A percentile compares a stretch with the other conserved stretches of the same genome.
phyloP scores from a whole-genome alignment of 495 filamentous ascomycete species.

The Lasiosphaeria hispida region DNA sequence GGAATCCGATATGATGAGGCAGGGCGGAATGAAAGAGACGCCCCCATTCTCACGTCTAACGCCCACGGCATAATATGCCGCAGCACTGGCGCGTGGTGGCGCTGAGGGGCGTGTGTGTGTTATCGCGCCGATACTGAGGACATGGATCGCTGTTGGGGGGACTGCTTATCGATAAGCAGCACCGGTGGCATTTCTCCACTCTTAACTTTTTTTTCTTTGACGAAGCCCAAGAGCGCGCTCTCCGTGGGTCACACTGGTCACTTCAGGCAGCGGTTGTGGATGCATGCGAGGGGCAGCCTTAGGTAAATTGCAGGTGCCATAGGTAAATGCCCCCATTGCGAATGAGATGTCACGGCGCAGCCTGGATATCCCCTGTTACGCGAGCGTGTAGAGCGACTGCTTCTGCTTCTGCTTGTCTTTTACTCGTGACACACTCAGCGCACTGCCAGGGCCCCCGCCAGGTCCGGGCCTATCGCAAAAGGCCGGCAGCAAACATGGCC shows the following conservation, averaged over 20 bases:
- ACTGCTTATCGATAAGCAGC: not conserved
- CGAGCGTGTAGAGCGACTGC: too few species aligned
- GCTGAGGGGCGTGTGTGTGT: not conserved
- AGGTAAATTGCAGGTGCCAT: too few species aligned
- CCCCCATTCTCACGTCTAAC: not conserved
- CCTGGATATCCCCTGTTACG: too few species aligned
- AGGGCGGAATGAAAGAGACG: not conserved
- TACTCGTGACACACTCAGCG: not conserved
- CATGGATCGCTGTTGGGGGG: not conserved
- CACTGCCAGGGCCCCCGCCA: not conserved
- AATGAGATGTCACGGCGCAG: too few species aligned
- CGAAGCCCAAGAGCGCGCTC: not conserved
- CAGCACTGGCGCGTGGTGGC: not conserved
- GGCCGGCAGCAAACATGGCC: conserved; percentile 19
- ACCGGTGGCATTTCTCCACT: not conserved
- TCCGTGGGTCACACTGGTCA: not conserved
- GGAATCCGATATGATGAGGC: not conserved
- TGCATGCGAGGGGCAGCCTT: not conserved
- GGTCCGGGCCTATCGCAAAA: conserved; percentile 14
- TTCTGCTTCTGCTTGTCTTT: not conserved
- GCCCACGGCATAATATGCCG: not conserved
- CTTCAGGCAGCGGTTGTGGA: not conserved
- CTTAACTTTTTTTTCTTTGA: not conserved
- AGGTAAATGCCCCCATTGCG: too few species aligned
- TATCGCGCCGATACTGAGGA: not conserved